phyloP scores from a whole-genome alignment of 495 filamentous ascomycete species.

The Penicillium coffeae region DNA sequence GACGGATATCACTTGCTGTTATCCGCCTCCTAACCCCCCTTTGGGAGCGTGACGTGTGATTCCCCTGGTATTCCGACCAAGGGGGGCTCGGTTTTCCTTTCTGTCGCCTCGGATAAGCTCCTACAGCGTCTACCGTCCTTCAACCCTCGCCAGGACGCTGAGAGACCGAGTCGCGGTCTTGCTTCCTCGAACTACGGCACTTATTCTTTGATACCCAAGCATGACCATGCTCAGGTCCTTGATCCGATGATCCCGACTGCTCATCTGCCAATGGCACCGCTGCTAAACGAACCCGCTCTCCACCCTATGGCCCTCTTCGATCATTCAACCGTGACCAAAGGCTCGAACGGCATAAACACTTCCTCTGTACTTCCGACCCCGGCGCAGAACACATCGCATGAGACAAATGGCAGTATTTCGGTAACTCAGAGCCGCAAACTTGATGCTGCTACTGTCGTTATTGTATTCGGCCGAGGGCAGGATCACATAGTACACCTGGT shows the following conservation, averaged over 20 bases:
- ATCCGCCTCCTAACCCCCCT: neutral
- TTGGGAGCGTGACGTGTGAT: neutral
- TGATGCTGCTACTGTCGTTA: slow-evolving; percentile 43
- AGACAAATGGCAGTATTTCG: slow-evolving; percentile 2
- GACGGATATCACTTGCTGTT: slow-evolving; percentile 2
- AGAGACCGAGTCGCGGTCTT: too few species aligned
- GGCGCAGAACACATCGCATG: slow-evolving; percentile 6
- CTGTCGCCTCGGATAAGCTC: neutral
- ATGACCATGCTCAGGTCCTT: slow-evolving; percentile 27
- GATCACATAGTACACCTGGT: slow-evolving; percentile 64
- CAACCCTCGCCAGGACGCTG: too few species aligned
- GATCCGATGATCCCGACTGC: slow-evolving; percentile 44
- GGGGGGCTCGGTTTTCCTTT: neutral
- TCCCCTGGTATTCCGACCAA: neutral
- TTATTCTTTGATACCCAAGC: slow-evolving; percentile 13
- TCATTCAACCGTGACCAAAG: neutral
- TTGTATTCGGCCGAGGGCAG: slow-evolving; percentile 57
- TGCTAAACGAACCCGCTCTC: slow-evolving; percentile 21
- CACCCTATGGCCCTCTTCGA: neutral
- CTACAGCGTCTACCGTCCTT: neutral
- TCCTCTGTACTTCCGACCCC: slow-evolving; percentile 6
- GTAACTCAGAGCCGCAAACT: neutral
- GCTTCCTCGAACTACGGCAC: neutral
- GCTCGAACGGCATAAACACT: slow-evolving; percentile 7
- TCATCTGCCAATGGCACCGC: slow-evolving; percentile 36